These are phyloP conservation scores for Symmetrospora coprosmae DNA, from an alignment of 768 basidiomycete genomes.

Conservation along the genomic window DNA sequence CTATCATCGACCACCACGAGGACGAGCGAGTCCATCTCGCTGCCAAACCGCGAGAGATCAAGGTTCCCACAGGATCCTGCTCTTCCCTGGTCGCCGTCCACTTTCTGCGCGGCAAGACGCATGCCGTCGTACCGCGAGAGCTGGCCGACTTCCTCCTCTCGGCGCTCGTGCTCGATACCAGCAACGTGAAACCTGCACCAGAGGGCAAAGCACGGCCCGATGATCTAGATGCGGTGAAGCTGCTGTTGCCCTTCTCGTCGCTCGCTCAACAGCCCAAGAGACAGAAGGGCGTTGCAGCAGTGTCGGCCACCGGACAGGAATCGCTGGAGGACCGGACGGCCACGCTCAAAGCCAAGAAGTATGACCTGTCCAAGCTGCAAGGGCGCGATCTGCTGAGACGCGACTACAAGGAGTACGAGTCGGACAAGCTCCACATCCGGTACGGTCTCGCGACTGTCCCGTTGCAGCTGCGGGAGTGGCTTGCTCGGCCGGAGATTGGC, in stretches of 20 bases:
- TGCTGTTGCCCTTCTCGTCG: conserved; percentile 51
- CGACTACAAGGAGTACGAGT: conserved; percentile 86
- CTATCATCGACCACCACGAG: conserved; percentile 78
- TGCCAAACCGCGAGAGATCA: conserved; percentile 51
- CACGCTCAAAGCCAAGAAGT: conserved; percentile 44
- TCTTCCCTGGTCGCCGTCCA: conserved; percentile 50
- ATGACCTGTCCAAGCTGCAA: conserved; percentile 51
- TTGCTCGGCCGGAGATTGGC: conserved; percentile 28
- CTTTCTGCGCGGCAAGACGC: conserved; percentile 35
- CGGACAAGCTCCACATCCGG: conserved; percentile 44
- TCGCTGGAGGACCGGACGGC: conserved; percentile 6
- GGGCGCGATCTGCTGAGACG: conserved; percentile 67
- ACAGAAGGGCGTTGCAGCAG: conserved; percentile 22
- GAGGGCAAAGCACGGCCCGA: conserved; percentile 59
- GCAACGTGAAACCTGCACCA: conserved; percentile 48
- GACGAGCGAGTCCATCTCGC: conserved; percentile 60
- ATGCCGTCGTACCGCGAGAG: conserved; percentile 43
- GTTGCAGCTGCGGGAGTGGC: conserved; percentile 49
- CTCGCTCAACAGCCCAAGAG: conserved; percentile 37
- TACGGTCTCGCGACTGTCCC: conserved; percentile 77
- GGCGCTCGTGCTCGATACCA: conserved; percentile 75
- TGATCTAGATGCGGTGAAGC: conserved; percentile 53
- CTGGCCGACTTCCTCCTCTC: conserved; percentile 65
- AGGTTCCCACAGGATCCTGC: conserved; percentile 57
- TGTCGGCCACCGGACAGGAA: conserved; percentile 15